Evolutionary conservation across 2,329 filamentous ascomycete species (phyloP).

Genomic region (Diplodia sapinea): DNA sequence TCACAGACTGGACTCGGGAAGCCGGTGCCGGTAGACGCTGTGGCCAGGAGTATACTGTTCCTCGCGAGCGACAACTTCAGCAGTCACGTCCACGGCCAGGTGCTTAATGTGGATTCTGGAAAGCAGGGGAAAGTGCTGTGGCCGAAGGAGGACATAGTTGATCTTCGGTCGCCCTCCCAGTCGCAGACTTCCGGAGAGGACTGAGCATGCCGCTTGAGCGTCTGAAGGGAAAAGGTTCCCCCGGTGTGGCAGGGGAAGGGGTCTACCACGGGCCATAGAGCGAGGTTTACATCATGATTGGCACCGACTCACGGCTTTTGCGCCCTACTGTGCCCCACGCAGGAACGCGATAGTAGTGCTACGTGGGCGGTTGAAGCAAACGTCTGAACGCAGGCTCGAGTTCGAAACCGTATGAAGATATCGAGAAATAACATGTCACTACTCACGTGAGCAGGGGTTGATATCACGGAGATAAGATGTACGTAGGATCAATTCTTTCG

Average conservation of each 20-base stretch:
- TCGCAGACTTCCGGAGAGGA: background rate
- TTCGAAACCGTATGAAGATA: no score
- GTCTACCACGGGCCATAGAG: background rate
- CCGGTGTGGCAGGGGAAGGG: background rate
- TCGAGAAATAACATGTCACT: no score
- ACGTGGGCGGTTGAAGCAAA: no score
- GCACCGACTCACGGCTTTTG: background rate
- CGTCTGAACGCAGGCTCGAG: no score
- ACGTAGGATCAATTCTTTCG: no score
- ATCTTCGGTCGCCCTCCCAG: background rate
- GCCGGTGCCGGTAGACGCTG: conserved; percentile 48
- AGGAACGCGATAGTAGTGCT: no score
- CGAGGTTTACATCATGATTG: background rate
- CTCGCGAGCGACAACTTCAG: conserved; percentile 56
- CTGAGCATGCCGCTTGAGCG: background rate
- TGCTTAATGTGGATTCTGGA: conserved; percentile 54
- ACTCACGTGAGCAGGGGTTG: no score
- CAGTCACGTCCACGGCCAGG: conserved; percentile 53
- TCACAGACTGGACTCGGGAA: conserved; percentile 46
- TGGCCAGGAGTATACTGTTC: conserved; percentile 54
- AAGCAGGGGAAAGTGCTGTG: conserved; percentile 54
- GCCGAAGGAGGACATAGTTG: conserved; percentile 43
- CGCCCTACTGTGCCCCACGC: no score
- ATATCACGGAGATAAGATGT: no score
- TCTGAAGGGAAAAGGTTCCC: background rate